phyloP scores from a whole-genome alignment of 192 early-diverging fungal genomes.

The Umbelopsis ramanniana region DNA sequence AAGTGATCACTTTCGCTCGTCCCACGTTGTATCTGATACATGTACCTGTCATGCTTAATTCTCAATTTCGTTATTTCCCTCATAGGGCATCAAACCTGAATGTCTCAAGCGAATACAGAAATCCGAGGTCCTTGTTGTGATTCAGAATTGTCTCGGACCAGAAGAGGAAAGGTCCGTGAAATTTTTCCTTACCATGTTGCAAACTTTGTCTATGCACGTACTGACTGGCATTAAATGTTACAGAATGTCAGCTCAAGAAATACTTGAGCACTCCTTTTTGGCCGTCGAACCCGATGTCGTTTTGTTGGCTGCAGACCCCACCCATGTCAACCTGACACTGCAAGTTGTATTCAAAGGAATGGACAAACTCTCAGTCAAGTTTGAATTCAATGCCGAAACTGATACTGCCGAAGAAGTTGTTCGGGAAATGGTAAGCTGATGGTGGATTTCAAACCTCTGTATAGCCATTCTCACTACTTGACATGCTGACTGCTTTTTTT shows the following conservation, averaged over 20 bases:
- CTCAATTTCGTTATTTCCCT: too few species aligned
- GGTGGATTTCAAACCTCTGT: not conserved
- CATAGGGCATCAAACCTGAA: slow-evolving; percentile 70
- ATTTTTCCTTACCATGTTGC: not conserved
- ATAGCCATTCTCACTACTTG: not conserved
- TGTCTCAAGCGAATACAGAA: slow-evolving; percentile 64
- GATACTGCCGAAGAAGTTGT: slow-evolving; percentile 81
- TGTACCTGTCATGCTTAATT: not conserved
- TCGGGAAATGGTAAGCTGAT: slow-evolving; percentile 57
- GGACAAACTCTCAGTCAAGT: slow-evolving; percentile 75
- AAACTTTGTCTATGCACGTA: too few species aligned
- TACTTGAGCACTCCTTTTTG: slow-evolving; percentile 59
- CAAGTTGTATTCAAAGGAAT: slow-evolving; percentile 60
- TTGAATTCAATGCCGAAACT: slow-evolving; percentile 76
- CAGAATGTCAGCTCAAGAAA: slow-evolving; percentile 56
- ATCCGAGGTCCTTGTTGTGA: slow-evolving; percentile 61
- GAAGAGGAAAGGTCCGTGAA: slow-evolving; percentile 50
- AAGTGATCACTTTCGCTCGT: slow-evolving; percentile 23
- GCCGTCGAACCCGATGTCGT: slow-evolving; percentile 50
- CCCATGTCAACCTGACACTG: slow-evolving; percentile 48
- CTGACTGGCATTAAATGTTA: not conserved
- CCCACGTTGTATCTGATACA: not conserved
- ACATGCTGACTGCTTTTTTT: not conserved
- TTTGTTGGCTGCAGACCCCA: slow-evolving; percentile 49
- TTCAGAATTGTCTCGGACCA: slow-evolving; percentile 68